Evolutionary conservation across 2,329 filamentous ascomycete species (phyloP).

Genomic region (Fusarium circinatum): DNA sequence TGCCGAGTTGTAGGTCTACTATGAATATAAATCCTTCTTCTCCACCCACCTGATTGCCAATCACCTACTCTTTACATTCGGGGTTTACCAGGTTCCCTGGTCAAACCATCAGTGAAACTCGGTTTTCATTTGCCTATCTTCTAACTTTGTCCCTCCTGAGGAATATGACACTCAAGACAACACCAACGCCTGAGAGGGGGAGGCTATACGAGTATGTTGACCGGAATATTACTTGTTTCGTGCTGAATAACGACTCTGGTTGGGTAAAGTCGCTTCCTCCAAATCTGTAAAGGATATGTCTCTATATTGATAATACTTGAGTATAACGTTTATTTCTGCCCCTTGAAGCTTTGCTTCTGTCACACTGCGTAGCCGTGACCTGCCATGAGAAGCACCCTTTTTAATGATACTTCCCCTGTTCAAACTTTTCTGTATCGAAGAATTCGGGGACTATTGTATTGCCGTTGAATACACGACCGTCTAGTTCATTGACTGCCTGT

Average conservation of each 20-base stretch:
- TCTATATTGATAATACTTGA: neutral
- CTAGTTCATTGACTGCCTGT: constrained; percentile 87
- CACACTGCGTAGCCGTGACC: neutral
- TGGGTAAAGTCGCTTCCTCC: neutral
- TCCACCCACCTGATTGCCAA: neutral
- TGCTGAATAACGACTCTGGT: neutral
- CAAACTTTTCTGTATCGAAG: constrained; percentile 85
- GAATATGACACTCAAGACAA: neutral
- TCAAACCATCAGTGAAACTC: neutral
- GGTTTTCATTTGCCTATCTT: neutral
- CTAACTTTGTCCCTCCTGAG: neutral
- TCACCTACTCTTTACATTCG: neutral
- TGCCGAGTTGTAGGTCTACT: neutral
- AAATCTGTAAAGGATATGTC: neutral
- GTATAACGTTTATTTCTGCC: neutral
- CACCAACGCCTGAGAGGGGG: neutral
- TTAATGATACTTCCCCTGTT: constrained; percentile 66
- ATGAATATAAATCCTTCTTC: neutral
- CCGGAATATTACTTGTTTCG: neutral
- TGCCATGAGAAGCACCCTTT: neutral
- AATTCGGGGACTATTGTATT: constrained; percentile 85
- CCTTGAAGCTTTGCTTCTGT: neutral
- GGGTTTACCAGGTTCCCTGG: neutral
- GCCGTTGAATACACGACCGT: constrained; percentile 88
- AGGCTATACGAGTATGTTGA: neutral